Evolutionary conservation across 2,329 filamentous ascomycete genomes (phyloP), one percentile per base, ranked within the genome.

Genomic region (Penicillium thymicola): DNA sequence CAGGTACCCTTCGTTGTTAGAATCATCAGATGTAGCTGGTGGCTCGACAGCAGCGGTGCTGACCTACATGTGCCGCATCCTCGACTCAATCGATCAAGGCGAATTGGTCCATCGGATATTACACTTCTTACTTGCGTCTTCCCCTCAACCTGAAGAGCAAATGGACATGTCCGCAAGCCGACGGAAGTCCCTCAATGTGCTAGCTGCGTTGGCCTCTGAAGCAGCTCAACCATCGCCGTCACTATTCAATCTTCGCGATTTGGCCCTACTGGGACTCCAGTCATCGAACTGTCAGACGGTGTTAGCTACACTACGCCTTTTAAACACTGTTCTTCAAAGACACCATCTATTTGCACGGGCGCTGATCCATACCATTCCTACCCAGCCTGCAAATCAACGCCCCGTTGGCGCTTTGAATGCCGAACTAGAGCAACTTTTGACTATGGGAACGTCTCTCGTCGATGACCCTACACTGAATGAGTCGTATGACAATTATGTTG

Each of bases 11-110:
- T 99, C 95, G 1, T 80, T 99, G 32, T 82, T 99, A 14, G 93
- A 99, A 74, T 99, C 94, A 10, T 97, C 94, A 1, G 94, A 99
- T 76, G 89, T 95, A 38, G 93, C 97, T 74, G 94, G 93, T 63
- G 94, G 94, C 52, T 99, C 94, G 7, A 96, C 94, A 0, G 92
- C 97, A 23, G 94, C 94, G 4, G 94, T 99, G 13, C 81, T 97
- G 60, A 97, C 92, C 2, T 97, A 99, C 72, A 81, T 99, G 36
- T 88, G 89, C 56, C 88, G 90, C 41, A 96, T 97, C 54, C 82
- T 99, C 6, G 92, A 97, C 71, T 89, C 90, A 0, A 81, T 99
- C 14, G 91, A 97, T 61, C 92, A 97, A 70, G 90, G 91, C 8
- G 92, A 97, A 68, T 88, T 99, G 78, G 90, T 97, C 57, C 90